These are phyloP conservation scores for Fusarium multiceps DNA, from an alignment of 2,329 filamentous ascomycete genomes.

Conservation along the genomic window DNA sequence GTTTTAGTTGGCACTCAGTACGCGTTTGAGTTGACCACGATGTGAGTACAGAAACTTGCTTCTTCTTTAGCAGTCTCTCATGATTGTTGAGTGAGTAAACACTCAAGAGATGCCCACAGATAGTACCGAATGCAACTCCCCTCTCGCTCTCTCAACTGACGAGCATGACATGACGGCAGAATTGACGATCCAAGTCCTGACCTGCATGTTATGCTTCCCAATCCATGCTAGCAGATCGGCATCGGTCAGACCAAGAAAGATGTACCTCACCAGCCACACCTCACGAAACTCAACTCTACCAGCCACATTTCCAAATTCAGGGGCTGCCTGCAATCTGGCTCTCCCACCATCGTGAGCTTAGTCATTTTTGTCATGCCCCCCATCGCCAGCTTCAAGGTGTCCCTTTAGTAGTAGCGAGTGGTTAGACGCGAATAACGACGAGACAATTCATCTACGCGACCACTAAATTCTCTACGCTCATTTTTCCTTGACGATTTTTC, in stretches of 20 bases:
- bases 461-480: constrained; percentile 42
- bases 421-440: constrained; percentile 41
- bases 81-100: neutral
- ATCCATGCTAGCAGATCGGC: constrained; percentile 30
- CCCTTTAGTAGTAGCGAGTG: constrained; percentile 36
- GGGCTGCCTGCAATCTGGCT: constrained; percentile 44
- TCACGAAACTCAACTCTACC: neutral
- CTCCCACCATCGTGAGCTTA: constrained; percentile 39
- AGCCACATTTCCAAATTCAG: constrained; percentile 40
- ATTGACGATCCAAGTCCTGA: constrained; percentile 21
- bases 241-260: constrained; percentile 12
- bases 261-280: constrained; percentile 21
- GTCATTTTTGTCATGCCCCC: constrained; percentile 23
- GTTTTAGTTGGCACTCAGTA: neutral
- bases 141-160: constrained; percentile 10
- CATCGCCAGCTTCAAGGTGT: constrained; percentile 42
- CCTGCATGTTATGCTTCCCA: constrained; percentile 26
- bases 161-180: constrained; percentile 24
- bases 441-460: constrained; percentile 37
- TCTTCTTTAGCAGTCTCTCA: neutral
- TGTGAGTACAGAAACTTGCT: neutral
- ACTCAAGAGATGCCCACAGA: neutral
- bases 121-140: neutral
- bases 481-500: constrained; percentile 32
- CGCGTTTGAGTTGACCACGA: neutral